Conservation (phyloP, 352 stramenopile genomes). For the Globisporangium mamillatum region DNA sequence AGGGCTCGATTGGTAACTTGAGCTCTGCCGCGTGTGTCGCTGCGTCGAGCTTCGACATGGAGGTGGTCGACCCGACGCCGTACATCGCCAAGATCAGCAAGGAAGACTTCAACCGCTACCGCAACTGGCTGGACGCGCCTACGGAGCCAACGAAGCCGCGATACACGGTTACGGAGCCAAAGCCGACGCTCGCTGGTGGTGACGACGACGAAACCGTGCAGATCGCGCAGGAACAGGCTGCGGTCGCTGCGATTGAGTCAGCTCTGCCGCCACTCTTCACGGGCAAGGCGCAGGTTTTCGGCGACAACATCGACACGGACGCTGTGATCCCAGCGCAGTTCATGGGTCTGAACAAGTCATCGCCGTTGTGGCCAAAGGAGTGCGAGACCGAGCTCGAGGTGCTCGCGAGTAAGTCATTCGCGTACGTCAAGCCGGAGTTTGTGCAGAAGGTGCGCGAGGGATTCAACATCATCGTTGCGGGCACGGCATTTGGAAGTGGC, state of each 20-base stretch:
- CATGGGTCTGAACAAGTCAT: conserved; percentile 79
- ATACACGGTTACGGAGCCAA: conserved; percentile 44
- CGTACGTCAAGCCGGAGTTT: conserved; percentile 81
- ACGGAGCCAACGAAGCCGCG: conserved; percentile 27
- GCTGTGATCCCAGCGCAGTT: conserved; percentile 81
- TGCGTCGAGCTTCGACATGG: conserved; percentile 77
- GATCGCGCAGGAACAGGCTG: conserved; percentile 53
- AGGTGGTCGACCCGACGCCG: conserved; percentile 63
- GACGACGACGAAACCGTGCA: conserved; percentile 26
- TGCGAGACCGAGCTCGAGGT: conserved; percentile 81
- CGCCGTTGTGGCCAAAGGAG: conserved; percentile 71
- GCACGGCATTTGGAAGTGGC: conserved; percentile 67
- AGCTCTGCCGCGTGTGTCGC: conserved; percentile 65
- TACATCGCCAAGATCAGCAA: conserved; percentile 63
- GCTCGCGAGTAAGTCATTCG: conserved; percentile 76
- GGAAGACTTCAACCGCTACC: conserved; percentile 77
- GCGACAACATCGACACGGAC: conserved; percentile 82
- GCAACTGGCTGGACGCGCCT: conserved; percentile 57
- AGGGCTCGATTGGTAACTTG: conserved; percentile 76
- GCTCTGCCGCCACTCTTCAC: conserved; percentile 52
- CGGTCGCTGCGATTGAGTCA: conserved; percentile 51
- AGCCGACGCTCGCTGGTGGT: conserved; percentile 34
- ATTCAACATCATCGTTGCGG: conserved; percentile 80
- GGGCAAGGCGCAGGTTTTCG: conserved; percentile 71
- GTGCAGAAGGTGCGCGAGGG: conserved; percentile 61